Percentiles rank a stretch among this genome's conserved stretches.
phyloP scores from a whole-genome alignment of 306 rosid species.

The Pueraria montana region DNA sequence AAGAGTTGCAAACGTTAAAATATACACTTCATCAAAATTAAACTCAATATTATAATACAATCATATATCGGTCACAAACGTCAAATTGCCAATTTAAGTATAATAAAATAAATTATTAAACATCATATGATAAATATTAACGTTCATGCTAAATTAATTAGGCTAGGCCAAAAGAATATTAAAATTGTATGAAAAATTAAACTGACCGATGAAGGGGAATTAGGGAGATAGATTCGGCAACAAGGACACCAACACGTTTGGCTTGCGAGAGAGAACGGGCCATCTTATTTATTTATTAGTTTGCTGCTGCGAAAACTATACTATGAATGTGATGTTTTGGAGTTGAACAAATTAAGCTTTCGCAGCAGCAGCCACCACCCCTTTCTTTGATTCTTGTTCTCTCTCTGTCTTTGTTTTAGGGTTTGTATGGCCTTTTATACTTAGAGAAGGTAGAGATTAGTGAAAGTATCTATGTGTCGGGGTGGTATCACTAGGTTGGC shows the following conservation, averaged over 20 bases:
- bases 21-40: no score
- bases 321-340: neutral
- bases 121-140: neutral
- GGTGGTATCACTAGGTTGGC: neutral
- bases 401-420: neutral
- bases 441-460: neutral
- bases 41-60: neutral
- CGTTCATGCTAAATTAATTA: no score
- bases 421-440: constrained; percentile 6
- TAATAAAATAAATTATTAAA: neutral
- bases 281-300: neutral
- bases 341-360: neutral
- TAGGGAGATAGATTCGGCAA: constrained; percentile 22
- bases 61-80: neutral
- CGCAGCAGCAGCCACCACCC: constrained; percentile 47
- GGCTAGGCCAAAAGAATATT: no score
- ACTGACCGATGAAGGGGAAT: constrained; percentile 33
- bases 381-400: neutral
- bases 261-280: constrained; percentile 43
- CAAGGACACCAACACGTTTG: constrained; percentile 2
- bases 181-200: neutral
- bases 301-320: constrained; percentile 48
- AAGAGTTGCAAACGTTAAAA: no score
- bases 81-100: neutral
- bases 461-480: no score